Evolutionary conservation across 2,329 filamentous ascomycete genomes (phyloP).

Genomic region (Dactylellina parvicollis): DNA sequence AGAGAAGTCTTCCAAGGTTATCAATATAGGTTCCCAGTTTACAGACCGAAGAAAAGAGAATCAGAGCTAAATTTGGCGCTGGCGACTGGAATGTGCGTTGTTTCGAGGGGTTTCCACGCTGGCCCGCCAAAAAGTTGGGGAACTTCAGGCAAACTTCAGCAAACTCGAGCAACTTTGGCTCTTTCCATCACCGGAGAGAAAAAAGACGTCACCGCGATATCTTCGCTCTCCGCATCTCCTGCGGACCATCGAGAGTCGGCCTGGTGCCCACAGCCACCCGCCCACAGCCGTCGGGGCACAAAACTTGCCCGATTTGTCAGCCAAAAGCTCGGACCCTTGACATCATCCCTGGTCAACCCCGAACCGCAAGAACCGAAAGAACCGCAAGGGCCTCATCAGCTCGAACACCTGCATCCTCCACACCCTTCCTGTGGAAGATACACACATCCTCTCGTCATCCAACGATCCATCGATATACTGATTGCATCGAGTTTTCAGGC

Average conservation of each 20-base stretch:
- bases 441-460: not conserved
- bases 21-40: too few relatives aligned
- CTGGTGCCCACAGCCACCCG: not conserved
- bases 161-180: not conserved
- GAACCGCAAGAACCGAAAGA: constrained; percentile 8
- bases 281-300: not conserved
- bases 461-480: not conserved
- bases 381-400: not conserved
- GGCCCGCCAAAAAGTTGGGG: constrained; percentile 1
- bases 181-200: not conserved
- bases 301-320: constrained; percentile 42
- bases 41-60: too few relatives aligned
- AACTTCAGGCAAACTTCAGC: not conserved
- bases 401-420: not conserved
- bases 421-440: not conserved
- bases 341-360: constrained; percentile 34
- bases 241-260: not conserved
- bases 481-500: not conserved
- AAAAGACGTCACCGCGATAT: constrained; percentile 6
- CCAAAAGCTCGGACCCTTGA: constrained; percentile 33
- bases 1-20: too few relatives aligned
- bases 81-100: constrained; percentile 23
- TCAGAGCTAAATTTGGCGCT: not conserved
- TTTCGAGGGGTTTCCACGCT: constrained; percentile 38
- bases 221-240: not conserved